A percentile compares a stretch with the other conserved stretches of the same genome.
Conservation (phyloP, 2,329 filamentous ascomycete species). For the Stagonosporopsis tanaceti region DNA sequence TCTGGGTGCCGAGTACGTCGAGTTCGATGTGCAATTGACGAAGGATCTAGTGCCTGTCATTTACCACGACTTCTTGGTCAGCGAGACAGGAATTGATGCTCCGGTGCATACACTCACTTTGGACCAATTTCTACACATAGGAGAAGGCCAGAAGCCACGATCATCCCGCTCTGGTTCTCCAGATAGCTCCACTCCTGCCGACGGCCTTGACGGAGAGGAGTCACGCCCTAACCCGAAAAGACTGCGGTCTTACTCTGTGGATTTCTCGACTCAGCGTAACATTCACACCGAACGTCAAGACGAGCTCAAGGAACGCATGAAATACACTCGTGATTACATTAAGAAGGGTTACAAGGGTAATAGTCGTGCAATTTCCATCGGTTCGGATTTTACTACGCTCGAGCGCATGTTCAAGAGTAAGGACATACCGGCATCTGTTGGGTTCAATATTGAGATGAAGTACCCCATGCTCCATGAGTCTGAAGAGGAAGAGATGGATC, state of each 20-base stretch:
- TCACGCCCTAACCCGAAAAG: constrained; percentile 40
- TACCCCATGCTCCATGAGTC: constrained; percentile 98
- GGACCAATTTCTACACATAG: constrained; percentile 94
- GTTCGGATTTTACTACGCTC: constrained; percentile 92
- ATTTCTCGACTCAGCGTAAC: constrained; percentile 53
- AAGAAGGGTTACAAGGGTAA: constrained; percentile 96
- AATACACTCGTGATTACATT: constrained; percentile 95
- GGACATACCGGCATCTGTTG: constrained; percentile 79
- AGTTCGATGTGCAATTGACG: constrained; percentile 93
- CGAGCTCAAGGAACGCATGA: constrained; percentile 85
- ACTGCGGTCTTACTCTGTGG: constrained; percentile 67
- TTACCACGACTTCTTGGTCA: constrained; percentile 97
- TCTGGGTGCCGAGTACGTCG: constrained; percentile 77
- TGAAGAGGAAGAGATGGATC: constrained; percentile 95
- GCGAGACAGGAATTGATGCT: constrained; percentile 95
- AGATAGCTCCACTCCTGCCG: constrained; percentile 20
- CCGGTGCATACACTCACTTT: constrained; percentile 94
- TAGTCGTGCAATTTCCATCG: constrained; percentile 90
- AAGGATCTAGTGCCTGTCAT: constrained; percentile 98
- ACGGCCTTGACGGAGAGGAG: constrained; percentile 27
- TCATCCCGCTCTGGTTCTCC: constrained; percentile 59
- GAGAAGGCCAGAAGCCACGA: constrained; percentile 61
- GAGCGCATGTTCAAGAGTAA: constrained; percentile 81
- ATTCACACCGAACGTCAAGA: constrained; percentile 53
- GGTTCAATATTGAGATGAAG: constrained; percentile 99